Percentiles rank a stretch among this genome's conserved stretches.
These are phyloP conservation scores for Candida pseudofarinosa DNA, from an alignment of 805 yeast species.

Conservation along the genomic window DNA sequence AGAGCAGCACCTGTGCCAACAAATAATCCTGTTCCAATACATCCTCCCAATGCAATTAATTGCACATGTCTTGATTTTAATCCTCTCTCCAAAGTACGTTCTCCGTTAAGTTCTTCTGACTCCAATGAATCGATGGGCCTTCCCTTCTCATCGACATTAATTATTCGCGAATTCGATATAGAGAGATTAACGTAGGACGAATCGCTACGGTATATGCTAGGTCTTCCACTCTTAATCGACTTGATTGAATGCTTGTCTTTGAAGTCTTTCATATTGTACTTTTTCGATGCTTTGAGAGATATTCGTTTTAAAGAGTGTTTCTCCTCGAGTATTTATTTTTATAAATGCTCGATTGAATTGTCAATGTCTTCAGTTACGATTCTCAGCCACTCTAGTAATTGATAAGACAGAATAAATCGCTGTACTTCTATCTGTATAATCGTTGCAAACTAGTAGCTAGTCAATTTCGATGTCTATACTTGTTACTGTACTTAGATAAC, in stretches of 20 bases:
- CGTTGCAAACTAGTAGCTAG: too few species aligned
- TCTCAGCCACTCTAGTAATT: too few species aligned
- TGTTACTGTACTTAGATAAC: too few species aligned
- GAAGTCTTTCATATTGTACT: slow-evolving; percentile 6
- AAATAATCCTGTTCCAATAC: slow-evolving; percentile 71
- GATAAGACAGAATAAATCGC: too few species aligned
- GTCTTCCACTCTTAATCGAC: slow-evolving; percentile 13
- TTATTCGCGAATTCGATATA: slow-evolving; percentile 25
- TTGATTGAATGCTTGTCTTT: slow-evolving; percentile 9
- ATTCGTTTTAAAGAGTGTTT: too few species aligned
- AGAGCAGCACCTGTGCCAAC: slow-evolving; percentile 63
- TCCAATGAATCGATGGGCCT: slow-evolving; percentile 15
- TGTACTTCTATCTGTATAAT: too few species aligned
- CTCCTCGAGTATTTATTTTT: too few species aligned
- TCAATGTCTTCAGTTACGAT: too few species aligned
- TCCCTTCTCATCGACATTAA: slow-evolving; percentile 21
- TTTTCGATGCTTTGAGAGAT: too few species aligned
- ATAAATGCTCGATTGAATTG: too few species aligned
- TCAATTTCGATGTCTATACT: too few species aligned
- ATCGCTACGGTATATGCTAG: slow-evolving; percentile 22
- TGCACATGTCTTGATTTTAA: slow-evolving; percentile 51
- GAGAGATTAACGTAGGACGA: slow-evolving; percentile 22
- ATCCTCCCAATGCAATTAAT: slow-evolving; percentile 80
- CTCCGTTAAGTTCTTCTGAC: slow-evolving; percentile 16
- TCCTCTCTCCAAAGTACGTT: slow-evolving; percentile 30